Evolutionary conservation across 2,329 filamentous ascomycete species (phyloP).

Genomic region (Trichoderma harzianum): DNA sequence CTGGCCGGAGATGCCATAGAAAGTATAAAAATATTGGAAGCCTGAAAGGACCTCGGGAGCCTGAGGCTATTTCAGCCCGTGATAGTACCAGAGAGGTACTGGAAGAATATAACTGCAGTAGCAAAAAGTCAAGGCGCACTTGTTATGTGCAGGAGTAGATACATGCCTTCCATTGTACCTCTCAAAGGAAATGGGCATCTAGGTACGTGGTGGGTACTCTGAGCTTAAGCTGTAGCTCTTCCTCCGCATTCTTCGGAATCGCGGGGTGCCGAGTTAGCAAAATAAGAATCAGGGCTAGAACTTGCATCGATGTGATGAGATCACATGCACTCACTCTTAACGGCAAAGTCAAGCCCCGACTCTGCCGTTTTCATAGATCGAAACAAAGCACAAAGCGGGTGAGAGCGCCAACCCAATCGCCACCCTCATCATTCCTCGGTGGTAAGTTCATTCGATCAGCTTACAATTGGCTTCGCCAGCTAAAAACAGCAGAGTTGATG

Average conservation of each 20-base stretch:
- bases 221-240: background rate
- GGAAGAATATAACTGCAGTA: background rate
- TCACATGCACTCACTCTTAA: background rate
- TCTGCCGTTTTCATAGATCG: background rate
- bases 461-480: background rate
- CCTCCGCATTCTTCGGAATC: background rate
- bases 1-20: constrained; percentile 30
- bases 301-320: constrained; percentile 18
- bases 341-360: background rate
- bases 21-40: background rate
- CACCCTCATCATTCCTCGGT: background rate
- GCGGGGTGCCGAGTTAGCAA: background rate
- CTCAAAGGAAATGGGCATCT: background rate
- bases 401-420: background rate
- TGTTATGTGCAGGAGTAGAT: background rate
- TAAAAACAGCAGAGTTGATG: background rate
- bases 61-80: background rate
- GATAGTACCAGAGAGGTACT: background rate
- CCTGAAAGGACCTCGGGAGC: background rate
- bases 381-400: background rate
- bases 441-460: background rate
- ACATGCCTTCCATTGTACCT: background rate
- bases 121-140: background rate
- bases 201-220: background rate
- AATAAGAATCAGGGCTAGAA: background rate